Evolutionary conservation across 805 yeast species (phyloP).

Genomic region (Lipomyces spencermartinsiae): DNA sequence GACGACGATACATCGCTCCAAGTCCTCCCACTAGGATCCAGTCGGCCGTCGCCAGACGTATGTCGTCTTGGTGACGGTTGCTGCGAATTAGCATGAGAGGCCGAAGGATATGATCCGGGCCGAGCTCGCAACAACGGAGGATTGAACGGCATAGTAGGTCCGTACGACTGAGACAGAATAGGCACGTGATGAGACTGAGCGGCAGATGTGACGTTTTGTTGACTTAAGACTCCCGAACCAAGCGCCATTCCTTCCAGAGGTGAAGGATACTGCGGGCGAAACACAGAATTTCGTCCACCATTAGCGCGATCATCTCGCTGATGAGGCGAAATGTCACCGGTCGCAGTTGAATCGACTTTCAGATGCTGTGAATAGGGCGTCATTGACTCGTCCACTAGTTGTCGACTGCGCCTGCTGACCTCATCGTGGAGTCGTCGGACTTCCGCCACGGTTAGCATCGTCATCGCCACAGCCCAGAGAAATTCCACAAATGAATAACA

Average conservation of each 20-base stretch:
- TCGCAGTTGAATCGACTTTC: conserved; percentile 10
- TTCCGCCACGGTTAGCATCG: not conserved
- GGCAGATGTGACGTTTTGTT: not conserved
- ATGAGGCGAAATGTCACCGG: conserved; percentile 23
- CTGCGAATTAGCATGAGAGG: conserved; percentile 19
- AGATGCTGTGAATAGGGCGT: conserved; percentile 9
- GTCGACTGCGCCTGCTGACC: conserved; percentile 15
- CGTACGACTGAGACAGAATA: not conserved
- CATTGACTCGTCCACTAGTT: conserved; percentile 16
- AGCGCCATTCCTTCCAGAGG: conserved; percentile 1
- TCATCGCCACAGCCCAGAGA: not conserved
- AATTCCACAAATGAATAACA: not conserved
- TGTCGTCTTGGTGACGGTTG: conserved; percentile 25
- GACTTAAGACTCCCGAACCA: not conserved
- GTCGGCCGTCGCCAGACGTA: conserved; percentile 27
- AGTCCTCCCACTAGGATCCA: conserved; percentile 9
- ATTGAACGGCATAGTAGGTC: conserved; percentile 11
- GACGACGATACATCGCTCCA: conserved; percentile 29
- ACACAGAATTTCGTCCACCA: not conserved
- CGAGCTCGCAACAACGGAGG: conserved; percentile 26
- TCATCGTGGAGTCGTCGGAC: conserved; percentile 25
- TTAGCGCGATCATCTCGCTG: conserved; percentile 17
- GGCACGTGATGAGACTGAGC: conserved; percentile 6
- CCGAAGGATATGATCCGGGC: conserved; percentile 34
- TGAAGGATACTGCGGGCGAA: not conserved